A percentile compares a stretch with the other conserved stretches of the same genome.
Conservation (phyloP, 257 asterid species). For the Nicotiana knightiana region DNA sequence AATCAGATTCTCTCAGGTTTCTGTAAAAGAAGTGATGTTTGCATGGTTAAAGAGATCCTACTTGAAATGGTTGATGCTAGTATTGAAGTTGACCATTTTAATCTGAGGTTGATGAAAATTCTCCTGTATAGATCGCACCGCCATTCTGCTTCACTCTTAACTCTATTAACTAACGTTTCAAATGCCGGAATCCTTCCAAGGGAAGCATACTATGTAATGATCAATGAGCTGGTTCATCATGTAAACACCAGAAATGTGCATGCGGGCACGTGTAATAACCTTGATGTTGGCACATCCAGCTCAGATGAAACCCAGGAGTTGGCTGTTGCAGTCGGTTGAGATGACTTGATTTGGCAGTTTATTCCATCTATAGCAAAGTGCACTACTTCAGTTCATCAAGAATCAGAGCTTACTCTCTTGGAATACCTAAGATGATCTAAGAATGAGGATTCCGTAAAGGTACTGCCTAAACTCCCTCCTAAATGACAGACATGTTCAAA, state of each 20-base stretch:
- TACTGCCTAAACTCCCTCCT: background rate
- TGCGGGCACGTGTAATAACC: background rate
- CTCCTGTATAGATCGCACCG: slow-evolving; percentile 18
- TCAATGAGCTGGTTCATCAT: slow-evolving; percentile 8
- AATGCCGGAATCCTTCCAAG: slow-evolving; percentile 32
- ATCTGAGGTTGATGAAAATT: slow-evolving; percentile 23
- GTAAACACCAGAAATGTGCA: background rate
- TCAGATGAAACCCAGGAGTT: slow-evolving; percentile 19
- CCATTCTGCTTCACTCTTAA: slow-evolving; percentile 15
- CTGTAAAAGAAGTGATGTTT: slow-evolving; percentile 38
- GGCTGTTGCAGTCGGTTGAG: slow-evolving; percentile 24
- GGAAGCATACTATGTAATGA: slow-evolving; percentile 12
- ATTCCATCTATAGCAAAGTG: background rate
- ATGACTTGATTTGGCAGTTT: background rate
- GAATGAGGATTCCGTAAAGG: slow-evolving; percentile 2
- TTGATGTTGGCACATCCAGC: slow-evolving; percentile 8
- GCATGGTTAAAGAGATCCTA: slow-evolving; percentile 34
- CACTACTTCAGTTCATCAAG: background rate
- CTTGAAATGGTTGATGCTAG: slow-evolving; percentile 44
- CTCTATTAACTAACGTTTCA: slow-evolving; percentile 24
- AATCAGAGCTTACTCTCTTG: background rate
- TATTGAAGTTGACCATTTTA: slow-evolving; percentile 31
- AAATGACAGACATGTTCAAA: background rate
- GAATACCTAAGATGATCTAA: background rate
- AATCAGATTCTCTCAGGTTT: slow-evolving; percentile 43